Evolutionary conservation across 148 eudicot species (phyloP), one percentile per base, ranked within the genome.

Genomic region (Amaranthus hypochondriacus): DNA sequence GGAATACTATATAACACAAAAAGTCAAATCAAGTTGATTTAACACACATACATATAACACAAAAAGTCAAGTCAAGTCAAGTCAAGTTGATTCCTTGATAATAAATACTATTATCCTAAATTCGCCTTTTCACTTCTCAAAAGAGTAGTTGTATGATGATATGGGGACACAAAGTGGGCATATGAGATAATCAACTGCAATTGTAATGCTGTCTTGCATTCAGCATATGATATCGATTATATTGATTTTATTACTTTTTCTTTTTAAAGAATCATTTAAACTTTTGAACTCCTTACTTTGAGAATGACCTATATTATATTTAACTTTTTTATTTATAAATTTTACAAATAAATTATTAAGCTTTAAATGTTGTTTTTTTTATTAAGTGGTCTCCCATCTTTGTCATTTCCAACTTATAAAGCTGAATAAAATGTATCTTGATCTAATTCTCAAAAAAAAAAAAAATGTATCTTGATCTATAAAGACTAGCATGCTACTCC

Each of bases 331-430:
- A 21, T 14, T 48, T 66, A 66, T 13, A 47, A 52, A 8, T 44
- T 39, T 74, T 64, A 52, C 68, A 68, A n/a, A 48, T 51, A 68
- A 48, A 28, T 56, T 11, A 66, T 75, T 57, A n/a, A 59, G 67
- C 67, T 75, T 59, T 59, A 75, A 75, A 68, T 48, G 9, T 75
- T 57, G 66, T 56, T 13, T 43, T 13, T 74, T 51, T 75, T 62
- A 64, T 47, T 55, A 11, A 64, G 10, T 63, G 68, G 48, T 66
- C 28, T 67, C 71, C 54, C 54, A 55, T 67, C 60, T 64, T 74
- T 74, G 62, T 47, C 21, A 48, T 48, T 15, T 53, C 64, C 77
- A 65, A 49, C 67, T 59, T 13, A 49, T 68, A 68, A 75, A 75
- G 66, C 49, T 50, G 58, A 9, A 13, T 28, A 28, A 11, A n/a